Evolutionary conservation across 345 rosid species (phyloP).

Genomic region (Salix exigua): DNA sequence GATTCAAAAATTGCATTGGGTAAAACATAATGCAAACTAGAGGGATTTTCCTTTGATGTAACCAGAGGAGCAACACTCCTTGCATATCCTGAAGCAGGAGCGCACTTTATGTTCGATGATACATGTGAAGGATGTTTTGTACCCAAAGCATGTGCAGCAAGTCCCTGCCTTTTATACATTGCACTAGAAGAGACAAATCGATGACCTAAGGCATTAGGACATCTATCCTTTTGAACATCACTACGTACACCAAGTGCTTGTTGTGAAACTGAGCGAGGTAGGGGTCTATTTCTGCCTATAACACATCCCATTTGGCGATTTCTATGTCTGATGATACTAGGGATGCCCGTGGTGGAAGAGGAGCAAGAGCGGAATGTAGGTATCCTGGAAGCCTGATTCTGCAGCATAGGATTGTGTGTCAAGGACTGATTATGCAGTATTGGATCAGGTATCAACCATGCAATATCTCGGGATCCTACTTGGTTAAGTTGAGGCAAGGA

Average conservation of each 20-base stretch:
- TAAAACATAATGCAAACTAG: slow-evolving; percentile 12
- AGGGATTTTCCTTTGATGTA: slow-evolving; percentile 11
- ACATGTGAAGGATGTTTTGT: slow-evolving; percentile 13
- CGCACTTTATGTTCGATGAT: slow-evolving; percentile 16
- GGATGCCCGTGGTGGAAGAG: slow-evolving; percentile 27
- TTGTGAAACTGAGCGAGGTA: slow-evolving; percentile 17
- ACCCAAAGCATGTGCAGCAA: slow-evolving; percentile 8
- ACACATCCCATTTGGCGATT: slow-evolving; percentile 4
- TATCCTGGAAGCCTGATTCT: slow-evolving; percentile 12
- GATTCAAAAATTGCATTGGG: slow-evolving; percentile 17
- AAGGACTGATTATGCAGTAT: slow-evolving; percentile 11
- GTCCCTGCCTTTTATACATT: slow-evolving; percentile 25
- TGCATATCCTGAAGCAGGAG: slow-evolving; percentile 11
- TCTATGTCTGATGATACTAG: slow-evolving; percentile 31
- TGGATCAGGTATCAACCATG: slow-evolving; percentile 12
- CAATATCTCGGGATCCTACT: slow-evolving; percentile 13
- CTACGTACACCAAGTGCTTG: slow-evolving; percentile 27
- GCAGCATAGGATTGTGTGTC: slow-evolving; percentile 17
- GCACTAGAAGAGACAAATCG: slow-evolving; percentile 30
- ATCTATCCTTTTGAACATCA: slow-evolving; percentile 34
- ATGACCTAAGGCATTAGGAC: slow-evolving; percentile 16
- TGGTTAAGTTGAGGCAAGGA: slow-evolving; percentile 22
- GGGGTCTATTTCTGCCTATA: slow-evolving; percentile 21
- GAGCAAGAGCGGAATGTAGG: slow-evolving; percentile 39
- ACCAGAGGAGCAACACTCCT: slow-evolving; percentile 14